phyloP scores from a whole-genome alignment of 768 basidiomycete genomes.

The Panaeolus papilionaceus region DNA sequence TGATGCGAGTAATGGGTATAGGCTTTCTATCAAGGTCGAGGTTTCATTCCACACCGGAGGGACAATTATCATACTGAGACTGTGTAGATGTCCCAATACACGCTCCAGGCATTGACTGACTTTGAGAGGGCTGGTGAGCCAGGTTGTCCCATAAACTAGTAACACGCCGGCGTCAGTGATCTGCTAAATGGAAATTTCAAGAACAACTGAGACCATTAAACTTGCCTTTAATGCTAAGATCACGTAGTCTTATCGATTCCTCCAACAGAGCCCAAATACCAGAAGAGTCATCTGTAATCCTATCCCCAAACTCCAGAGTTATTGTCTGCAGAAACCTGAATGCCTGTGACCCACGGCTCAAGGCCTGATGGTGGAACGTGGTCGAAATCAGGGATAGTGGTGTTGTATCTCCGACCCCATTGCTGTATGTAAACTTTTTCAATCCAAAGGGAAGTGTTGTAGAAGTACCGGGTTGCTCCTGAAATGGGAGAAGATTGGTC shows the following conservation, averaged over 20 bases:
- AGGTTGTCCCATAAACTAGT: not conserved
- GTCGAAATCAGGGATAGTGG: not conserved
- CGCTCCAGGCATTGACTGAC: not conserved
- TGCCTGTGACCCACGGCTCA: not conserved
- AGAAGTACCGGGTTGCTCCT: not conserved
- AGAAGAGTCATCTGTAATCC: not conserved
- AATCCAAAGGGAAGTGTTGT: not conserved
- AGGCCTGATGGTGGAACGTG: not conserved
- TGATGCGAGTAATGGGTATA: not conserved
- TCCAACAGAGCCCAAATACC: not conserved
- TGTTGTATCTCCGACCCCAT: not conserved
- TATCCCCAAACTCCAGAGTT: not conserved
- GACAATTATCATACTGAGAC: not conserved
- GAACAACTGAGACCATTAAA: not conserved
- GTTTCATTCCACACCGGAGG: not conserved
- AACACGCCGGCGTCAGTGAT: not conserved
- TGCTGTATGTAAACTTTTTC: not conserved
- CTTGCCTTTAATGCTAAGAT: not conserved
- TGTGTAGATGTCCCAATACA: not conserved
- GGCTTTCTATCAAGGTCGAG: not conserved
- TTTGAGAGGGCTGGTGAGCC: not conserved
- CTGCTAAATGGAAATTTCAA: not conserved
- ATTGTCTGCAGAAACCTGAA: not conserved
- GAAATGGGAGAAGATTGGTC: not conserved
- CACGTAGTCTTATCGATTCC: not conserved